Percentiles rank a stretch among this genome's conserved stretches.
Evolutionary conservation across 495 filamentous ascomycete species (phyloP).

Genomic region (Aspergillus haitiensis): DNA sequence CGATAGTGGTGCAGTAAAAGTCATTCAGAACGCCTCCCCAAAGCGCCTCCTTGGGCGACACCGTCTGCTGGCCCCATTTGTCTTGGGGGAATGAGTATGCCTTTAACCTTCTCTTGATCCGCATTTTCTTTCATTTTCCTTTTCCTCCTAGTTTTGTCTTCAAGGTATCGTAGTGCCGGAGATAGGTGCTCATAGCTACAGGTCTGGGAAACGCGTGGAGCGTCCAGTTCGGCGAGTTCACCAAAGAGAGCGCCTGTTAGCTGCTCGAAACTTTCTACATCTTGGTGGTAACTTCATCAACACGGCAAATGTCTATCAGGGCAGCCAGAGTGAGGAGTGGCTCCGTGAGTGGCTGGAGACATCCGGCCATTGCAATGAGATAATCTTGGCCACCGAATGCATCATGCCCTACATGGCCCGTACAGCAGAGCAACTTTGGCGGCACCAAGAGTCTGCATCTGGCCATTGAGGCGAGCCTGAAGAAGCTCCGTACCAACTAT

Average conservation of each 20-base stretch:
- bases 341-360: slow-evolving; percentile 19
- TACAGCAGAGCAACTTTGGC: slow-evolving; percentile 52
- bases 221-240: slow-evolving; percentile 4
- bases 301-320: slow-evolving; percentile 16
- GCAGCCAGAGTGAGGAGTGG: slow-evolving; percentile 11
- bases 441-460: slow-evolving; percentile 60
- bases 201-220: slow-evolving; percentile 14
- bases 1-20: not conserved
- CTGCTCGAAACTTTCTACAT: slow-evolving; percentile 18
- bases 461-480: slow-evolving; percentile 54
- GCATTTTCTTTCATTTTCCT: slow-evolving; percentile 1
- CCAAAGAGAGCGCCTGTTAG: slow-evolving; percentile 11
- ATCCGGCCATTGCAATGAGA: slow-evolving; percentile 50
- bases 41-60: not conserved
- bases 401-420: slow-evolving; percentile 44
- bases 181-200: not conserved
- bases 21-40: not conserved
- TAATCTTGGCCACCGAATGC: slow-evolving; percentile 75
- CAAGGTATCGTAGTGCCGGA: not conserved
- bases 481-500: slow-evolving; percentile 64
- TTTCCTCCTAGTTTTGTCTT: not conserved
- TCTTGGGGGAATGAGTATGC: slow-evolving; percentile 11
- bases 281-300: slow-evolving; percentile 18
- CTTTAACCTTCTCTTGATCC: not conserved
- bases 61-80: slow-evolving; percentile 15